These are phyloP conservation scores for Geosmithia putterillii DNA, from an alignment of 2,329 filamentous ascomycete genomes.

Conservation along the genomic window DNA sequence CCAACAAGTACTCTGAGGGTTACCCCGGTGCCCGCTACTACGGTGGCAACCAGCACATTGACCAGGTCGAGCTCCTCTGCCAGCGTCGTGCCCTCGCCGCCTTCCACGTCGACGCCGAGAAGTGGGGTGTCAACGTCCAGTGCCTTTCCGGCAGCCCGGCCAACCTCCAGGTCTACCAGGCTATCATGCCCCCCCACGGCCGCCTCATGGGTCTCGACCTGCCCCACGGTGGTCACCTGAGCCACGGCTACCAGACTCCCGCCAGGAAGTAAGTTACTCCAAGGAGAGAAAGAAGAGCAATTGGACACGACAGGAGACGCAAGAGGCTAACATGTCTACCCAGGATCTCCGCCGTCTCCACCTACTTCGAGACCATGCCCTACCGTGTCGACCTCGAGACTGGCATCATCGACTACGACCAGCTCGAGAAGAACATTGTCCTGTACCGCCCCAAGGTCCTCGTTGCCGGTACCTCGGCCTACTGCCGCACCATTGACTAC, in stretches of 20 bases:
- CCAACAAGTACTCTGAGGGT: constrained; percentile 99
- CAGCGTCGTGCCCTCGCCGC: constrained; percentile 86
- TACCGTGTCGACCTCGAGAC: constrained; percentile 85
- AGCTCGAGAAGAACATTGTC: constrained; percentile 76
- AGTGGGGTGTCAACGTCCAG: constrained; percentile 99
- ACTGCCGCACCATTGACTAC: constrained; percentile 97
- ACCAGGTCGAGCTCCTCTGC: constrained; percentile 89
- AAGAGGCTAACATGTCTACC: constrained; percentile 1
- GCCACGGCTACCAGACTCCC: constrained; percentile 95
- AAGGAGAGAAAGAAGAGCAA: no score
- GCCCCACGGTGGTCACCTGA: constrained; percentile 87
- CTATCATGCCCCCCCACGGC: constrained; percentile 89
- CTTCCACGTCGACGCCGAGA: constrained; percentile 72
- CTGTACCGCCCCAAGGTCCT: constrained; percentile 95
- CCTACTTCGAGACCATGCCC: constrained; percentile 98
- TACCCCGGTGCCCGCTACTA: constrained; percentile 98
- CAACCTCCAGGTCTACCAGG: constrained; percentile 97
- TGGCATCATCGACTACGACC: constrained; percentile 94
- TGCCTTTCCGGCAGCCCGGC: constrained; percentile 85
- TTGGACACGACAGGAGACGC: not conserved
- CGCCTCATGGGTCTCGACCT: constrained; percentile 94
- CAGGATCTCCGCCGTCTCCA: constrained; percentile 89
- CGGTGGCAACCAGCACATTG: constrained; percentile 97
- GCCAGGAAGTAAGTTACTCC: constrained; percentile 62
- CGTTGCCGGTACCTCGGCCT: constrained; percentile 91